Percentiles rank a stretch among this genome's conserved stretches.
Evolutionary conservation across 2,329 filamentous ascomycete genomes (phyloP).

Genomic region (Pseudopyricularia javanii): DNA sequence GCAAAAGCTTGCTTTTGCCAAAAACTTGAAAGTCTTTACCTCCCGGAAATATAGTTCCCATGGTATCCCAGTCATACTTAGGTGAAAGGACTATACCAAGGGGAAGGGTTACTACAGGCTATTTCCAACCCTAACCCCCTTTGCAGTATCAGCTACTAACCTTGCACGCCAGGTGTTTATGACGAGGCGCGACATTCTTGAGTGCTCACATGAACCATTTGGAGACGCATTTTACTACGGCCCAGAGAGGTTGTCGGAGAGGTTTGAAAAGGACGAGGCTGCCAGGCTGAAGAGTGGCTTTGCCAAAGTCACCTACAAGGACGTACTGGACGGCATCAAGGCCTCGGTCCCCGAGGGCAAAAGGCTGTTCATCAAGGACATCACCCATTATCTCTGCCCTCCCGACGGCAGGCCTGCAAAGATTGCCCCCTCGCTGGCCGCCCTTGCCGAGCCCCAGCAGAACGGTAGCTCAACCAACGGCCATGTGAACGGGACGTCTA

Average conservation of each 20-base stretch:
- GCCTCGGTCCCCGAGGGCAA: constrained; percentile 39
- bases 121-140: neutral
- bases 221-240: constrained; percentile 95
- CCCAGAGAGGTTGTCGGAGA: constrained; percentile 69
- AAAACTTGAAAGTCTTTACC: neutral
- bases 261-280: constrained; percentile 59
- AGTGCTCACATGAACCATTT: constrained; percentile 90
- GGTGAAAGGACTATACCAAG: neutral
- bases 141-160: neutral
- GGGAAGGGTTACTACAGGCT: neutral
- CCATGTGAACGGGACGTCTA: constrained; percentile 28
- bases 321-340: constrained; percentile 52
- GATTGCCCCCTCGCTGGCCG: constrained; percentile 68
- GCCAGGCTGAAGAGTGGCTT: constrained; percentile 52
- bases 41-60: neutral
- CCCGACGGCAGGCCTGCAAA: constrained; percentile 54
- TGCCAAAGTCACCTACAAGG: constrained; percentile 56
- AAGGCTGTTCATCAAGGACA: constrained; percentile 96
- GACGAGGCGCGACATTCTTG: constrained; percentile 71
- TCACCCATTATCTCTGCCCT: constrained; percentile 81
- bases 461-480: constrained; percentile 12
- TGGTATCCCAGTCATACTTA: neutral
- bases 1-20: neutral
- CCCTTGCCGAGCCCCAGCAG: constrained; percentile 27
- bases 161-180: constrained; percentile 66